A percentile compares a stretch with the other conserved stretches of the same genome.
Evolutionary conservation across 495 filamentous ascomycete species (phyloP).

Genomic region (Letharia lupina): DNA sequence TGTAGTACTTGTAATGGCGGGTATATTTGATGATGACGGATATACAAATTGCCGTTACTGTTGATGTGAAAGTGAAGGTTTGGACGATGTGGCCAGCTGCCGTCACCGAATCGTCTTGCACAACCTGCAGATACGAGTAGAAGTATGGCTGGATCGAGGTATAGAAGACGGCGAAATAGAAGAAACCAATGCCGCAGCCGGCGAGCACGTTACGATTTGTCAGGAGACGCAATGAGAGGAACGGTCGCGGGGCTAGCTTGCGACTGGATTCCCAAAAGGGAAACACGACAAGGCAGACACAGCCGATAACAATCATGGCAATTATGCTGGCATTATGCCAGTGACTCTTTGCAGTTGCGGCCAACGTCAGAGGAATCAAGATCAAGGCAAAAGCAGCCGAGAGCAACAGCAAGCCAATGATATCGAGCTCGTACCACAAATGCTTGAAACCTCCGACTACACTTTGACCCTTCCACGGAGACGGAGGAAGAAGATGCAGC

Average conservation of each 20-base stretch:
- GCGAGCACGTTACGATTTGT: constrained; percentile 53
- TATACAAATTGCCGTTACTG: constrained; percentile 53
- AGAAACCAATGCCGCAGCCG: constrained; percentile 50
- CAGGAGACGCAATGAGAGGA: constrained; percentile 53
- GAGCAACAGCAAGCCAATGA: constrained; percentile 49
- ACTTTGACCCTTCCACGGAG: constrained; percentile 32
- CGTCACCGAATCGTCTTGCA: constrained; percentile 51
- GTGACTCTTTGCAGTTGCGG: constrained; percentile 38
- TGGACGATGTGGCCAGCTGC: constrained; percentile 60
- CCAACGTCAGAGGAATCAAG: constrained; percentile 52
- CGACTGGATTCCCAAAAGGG: constrained; percentile 53
- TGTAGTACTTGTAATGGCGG: constrained; percentile 49
- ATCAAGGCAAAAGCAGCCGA: constrained; percentile 50
- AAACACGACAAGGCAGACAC: constrained; percentile 47
- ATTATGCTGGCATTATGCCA: constrained; percentile 53
- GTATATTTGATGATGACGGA: constrained; percentile 57
- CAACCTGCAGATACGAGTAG: constrained; percentile 65
- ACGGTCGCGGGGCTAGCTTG: constrained; percentile 45
- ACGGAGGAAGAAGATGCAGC: constrained; percentile 40
- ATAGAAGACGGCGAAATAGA: constrained; percentile 62
- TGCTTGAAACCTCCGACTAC: constrained; percentile 33
- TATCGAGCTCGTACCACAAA: constrained; percentile 48
- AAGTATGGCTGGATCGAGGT: constrained; percentile 60
- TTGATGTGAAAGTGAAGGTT: constrained; percentile 61
- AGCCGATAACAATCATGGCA: constrained; percentile 52